Evolutionary conservation across 106 monocot genomes (phyloP), one percentile per base, ranked within the genome.

Genomic region (Narthecium ossifragum): DNA sequence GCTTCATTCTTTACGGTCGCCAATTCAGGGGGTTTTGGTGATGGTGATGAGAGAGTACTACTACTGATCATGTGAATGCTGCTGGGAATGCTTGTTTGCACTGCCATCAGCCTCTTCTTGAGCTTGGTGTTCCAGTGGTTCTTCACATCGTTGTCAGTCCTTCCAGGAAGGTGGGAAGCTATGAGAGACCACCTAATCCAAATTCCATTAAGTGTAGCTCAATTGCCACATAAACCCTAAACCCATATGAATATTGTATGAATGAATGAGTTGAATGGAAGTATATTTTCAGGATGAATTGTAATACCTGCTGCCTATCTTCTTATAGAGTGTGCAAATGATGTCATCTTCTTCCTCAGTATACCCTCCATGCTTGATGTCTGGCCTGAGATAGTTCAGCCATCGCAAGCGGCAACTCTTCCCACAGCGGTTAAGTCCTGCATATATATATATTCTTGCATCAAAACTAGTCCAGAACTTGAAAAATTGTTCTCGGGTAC

Each of bases 361-460:
- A 56, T 82, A 88, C 17, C 76, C 66, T 7, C 87, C 87, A 25
- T 88, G 87, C 46, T 76, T 82, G 57, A 88, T 88, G 58, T 79
- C 76, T 9, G 87, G 80, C 13, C 80, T 39, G 18, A 80, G 80
- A 38, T 80, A 80, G 49, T 80, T 80, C 15, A 80, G 75, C 87
- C 87, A 88, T 28, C 87, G 64, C 17, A 88, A 65, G 26, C 87
- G 75, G 30, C 87, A 88, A 55, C 87, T 88, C 70, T 88, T 88
- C 21, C 87, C 87, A 40, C 85, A 88, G 20, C 87, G 61, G 30
- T 53, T 82, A 8, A 88, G 75, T 20, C 87, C 87, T 82, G 43
- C 10, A 48, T 15, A 69, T 13, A 31, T 7, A n/a, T n/a, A n/a
- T n/a, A n/a, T n/a, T n/a, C n/a, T n/a, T n/a, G n/a, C n/a, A n/a